phyloP scores from a whole-genome alignment of 495 filamentous ascomycete species.

The Cercophora scortea region DNA sequence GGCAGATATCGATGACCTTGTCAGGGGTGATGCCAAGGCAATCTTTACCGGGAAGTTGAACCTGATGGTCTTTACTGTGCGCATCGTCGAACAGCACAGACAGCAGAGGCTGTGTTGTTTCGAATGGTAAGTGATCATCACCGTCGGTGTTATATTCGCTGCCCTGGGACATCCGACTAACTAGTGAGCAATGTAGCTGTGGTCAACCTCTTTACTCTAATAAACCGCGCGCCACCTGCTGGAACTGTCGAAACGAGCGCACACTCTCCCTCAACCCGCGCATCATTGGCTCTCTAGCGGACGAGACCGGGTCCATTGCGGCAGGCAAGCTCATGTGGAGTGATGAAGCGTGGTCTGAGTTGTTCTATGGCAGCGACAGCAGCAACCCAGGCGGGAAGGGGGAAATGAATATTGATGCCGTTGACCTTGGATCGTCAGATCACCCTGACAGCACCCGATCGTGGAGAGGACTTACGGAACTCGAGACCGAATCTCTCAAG shows the following conservation, averaged over 20 bases:
- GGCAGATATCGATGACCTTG: constrained; percentile 54
- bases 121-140: constrained; percentile 42
- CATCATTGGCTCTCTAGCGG: constrained; percentile 43
- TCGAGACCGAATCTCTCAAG: constrained; percentile 29
- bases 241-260: constrained; percentile 40
- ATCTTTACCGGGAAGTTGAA: constrained; percentile 53
- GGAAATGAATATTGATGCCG: constrained; percentile 19
- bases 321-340: constrained; percentile 46
- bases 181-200: constrained; percentile 31
- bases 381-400: constrained; percentile 20
- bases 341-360: constrained; percentile 42
- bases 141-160: background rate
- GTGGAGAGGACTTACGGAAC: constrained; percentile 26
- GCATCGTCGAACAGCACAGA: constrained; percentile 36
- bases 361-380: constrained; percentile 36
- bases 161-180: no score
- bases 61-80: constrained; percentile 47
- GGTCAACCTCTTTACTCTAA: constrained; percentile 49
- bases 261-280: constrained; percentile 47
- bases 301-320: constrained; percentile 46
- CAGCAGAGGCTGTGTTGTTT: constrained; percentile 44
- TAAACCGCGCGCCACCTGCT: constrained; percentile 36
- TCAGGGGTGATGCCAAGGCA: constrained; percentile 23
- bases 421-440: no score
- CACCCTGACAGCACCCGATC: background rate